Base-by-base conservation (phyloP, 148 eudicot species). In the Chenopodium quinoa region DNA sequence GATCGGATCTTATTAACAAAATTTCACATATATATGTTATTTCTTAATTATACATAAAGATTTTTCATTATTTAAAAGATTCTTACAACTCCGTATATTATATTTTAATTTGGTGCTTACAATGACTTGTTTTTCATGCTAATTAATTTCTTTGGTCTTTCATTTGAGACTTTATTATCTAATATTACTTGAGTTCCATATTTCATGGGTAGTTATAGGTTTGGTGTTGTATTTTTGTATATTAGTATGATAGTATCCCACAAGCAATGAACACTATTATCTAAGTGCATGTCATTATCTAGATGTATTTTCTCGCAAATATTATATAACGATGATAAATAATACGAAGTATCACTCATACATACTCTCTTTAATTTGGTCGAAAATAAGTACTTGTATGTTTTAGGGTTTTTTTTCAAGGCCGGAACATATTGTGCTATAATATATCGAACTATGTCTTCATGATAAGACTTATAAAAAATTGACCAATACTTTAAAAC, bases 171-270 rank as follows among this genome's bases (percentile, higher is more conserved):
- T 32, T 31, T 31, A 31, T 34, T 16, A 56, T 56, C 22, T 50
- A 3, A 16, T 62, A 20, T 80, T 80, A 44, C 82, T 80, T 80
- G 46, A 69, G 22, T 19, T 58, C 32, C 78, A 80, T 40, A 44
- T 62, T 80, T 71, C 78, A 29, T 60, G 72, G 82, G 78, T 80
- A 25, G 82, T 73, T 80, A 80, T 4, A 40, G 4, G 82, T 80
- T 80, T 73, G 82, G 82, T 80, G 78, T 40, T 63, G 76, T 17
- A 71, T 71, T 40, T 37, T 73, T 27, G 58, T 31, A 32, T 48
- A 14, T 4, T 48, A 29, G 20, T 5, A 4, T 56, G 9, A 14
- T 34, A 46, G 75, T 71, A 34, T 56, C 48, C 46, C 23, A 79
- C 82, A 79, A 71, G 82, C 76, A 37, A 79, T 58, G 5, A 4